Percentiles rank a stretch among this genome's conserved stretches.
phyloP scores from a whole-genome alignment of 805 yeast genomes.

The Starmerella bombicola region DNA sequence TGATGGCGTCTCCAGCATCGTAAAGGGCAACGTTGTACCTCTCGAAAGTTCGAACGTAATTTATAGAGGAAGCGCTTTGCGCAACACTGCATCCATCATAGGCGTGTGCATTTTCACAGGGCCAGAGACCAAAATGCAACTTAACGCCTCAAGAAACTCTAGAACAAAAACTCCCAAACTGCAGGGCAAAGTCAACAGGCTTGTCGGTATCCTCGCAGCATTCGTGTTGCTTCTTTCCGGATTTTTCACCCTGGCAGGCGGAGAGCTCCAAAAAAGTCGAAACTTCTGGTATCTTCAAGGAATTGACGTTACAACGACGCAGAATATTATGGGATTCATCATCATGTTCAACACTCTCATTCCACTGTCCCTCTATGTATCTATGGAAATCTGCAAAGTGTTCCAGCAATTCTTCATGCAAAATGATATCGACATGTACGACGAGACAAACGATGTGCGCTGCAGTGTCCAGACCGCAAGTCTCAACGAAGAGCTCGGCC shows the following conservation, averaged over 20 bases:
- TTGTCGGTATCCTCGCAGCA: conserved; percentile 76
- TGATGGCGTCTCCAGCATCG: too few relatives aligned
- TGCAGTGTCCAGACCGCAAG: conserved; percentile 94
- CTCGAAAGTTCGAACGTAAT: conserved; percentile 71
- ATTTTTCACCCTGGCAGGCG: conserved; percentile 71
- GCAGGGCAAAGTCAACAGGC: conserved; percentile 67
- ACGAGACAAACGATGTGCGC: conserved; percentile 69
- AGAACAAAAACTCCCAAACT: conserved; percentile 87
- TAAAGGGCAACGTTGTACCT: conserved; percentile 34
- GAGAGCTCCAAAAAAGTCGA: conserved; percentile 24
- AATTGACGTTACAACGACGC: conserved; percentile 70
- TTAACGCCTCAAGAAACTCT: conserved; percentile 86
- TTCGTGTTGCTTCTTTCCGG: conserved; percentile 64
- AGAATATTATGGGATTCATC: conserved; percentile 88
- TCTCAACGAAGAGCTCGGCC: conserved; percentile 91
- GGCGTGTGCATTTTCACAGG: conserved; percentile 90
- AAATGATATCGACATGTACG: conserved; percentile 91
- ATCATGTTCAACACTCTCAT: conserved; percentile 96
- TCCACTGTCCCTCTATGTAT: conserved; percentile 86
- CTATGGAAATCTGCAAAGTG: conserved; percentile 89
- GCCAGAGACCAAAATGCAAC: conserved; percentile 87
- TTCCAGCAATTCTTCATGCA: conserved; percentile 72
- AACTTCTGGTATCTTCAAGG: conserved; percentile 59
- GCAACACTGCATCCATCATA: conserved; percentile 63
- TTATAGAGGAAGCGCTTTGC: conserved; percentile 77